Evolutionary conservation across 768 basidiomycete genomes (phyloP).

Genomic region (Podaxis sp.): DNA sequence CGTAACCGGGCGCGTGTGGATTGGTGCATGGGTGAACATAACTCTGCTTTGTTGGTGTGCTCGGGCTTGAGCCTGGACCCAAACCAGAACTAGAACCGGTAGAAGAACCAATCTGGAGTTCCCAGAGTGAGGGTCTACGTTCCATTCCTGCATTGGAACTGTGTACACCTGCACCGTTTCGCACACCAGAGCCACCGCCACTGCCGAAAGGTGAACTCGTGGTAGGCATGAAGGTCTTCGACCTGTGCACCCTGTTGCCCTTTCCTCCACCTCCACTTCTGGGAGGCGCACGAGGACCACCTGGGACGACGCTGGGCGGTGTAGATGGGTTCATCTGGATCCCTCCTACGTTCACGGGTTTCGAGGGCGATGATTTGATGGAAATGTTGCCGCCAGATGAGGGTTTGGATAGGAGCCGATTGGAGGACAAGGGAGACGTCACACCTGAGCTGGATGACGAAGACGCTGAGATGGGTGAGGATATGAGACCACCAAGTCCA

Average conservation of each 20-base stretch:
- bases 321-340: constrained; percentile 1
- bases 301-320: constrained; percentile 1
- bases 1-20: neutral
- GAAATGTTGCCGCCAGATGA: neutral
- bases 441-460: constrained; percentile 9
- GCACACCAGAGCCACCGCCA: constrained; percentile 8
- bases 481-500: constrained; percentile 11
- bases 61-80: neutral
- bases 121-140: constrained; percentile 35
- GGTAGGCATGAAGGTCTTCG: constrained; percentile 57
- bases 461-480: constrained; percentile 17
- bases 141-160: constrained; percentile 21
- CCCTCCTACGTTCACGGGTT: neutral
- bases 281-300: constrained; percentile 70
- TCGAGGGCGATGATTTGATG: neutral
- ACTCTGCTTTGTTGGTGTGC: neutral
- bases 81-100: neutral
- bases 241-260: constrained; percentile 47
- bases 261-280: constrained; percentile 33
- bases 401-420: constrained; percentile 10
- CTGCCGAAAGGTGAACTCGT: constrained; percentile 24
- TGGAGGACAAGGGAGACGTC: constrained; percentile 1
- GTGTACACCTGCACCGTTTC: constrained; percentile 14
- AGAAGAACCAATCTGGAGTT: constrained; percentile 15
- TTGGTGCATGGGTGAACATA: constrained; percentile 8